Evolutionary conservation across 2,329 filamentous ascomycete species (phyloP).

Genomic region (Nemania sp.): DNA sequence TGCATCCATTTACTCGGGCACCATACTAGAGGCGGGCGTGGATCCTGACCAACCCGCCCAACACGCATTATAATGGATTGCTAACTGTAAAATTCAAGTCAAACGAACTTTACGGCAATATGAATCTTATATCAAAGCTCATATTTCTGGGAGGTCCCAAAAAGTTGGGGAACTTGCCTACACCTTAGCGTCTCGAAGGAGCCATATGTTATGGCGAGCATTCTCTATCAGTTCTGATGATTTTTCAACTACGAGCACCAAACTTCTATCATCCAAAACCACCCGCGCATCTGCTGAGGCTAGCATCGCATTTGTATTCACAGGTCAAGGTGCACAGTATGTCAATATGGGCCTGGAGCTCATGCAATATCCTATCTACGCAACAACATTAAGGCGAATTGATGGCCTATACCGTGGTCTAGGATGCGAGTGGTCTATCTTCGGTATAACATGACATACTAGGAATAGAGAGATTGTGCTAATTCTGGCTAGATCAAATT

Average conservation of each 20-base stretch:
- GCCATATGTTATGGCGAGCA: slow-evolving; percentile 44
- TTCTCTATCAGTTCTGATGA: slow-evolving; percentile 21
- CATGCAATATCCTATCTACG: slow-evolving; percentile 46
- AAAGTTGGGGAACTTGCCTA: slow-evolving; percentile 46
- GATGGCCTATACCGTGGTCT: slow-evolving; percentile 39
- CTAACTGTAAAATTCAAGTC: slow-evolving; percentile 14
- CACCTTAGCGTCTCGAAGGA: slow-evolving; percentile 47
- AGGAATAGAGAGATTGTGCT: background rate
- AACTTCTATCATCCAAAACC: slow-evolving; percentile 31
- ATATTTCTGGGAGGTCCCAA: slow-evolving; percentile 20
- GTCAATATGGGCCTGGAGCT: slow-evolving; percentile 45
- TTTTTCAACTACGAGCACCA: background rate
- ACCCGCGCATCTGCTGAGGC: slow-evolving; percentile 40
- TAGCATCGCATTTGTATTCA: slow-evolving; percentile 51
- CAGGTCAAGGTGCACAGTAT: slow-evolving; percentile 43
- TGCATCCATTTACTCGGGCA: background rate
- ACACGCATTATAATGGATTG: background rate
- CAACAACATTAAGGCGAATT: slow-evolving; percentile 34
- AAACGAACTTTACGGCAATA: slow-evolving; percentile 44
- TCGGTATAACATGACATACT: slow-evolving; percentile 38
- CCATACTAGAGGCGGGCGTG: background rate
- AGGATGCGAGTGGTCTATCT: slow-evolving; percentile 47
- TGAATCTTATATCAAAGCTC: slow-evolving; percentile 41
- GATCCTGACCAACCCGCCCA: background rate
- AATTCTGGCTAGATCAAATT: slow-evolving; percentile 41